Evolutionary conservation across 257 asterid genomes (phyloP), one percentile per base, ranked within the genome.

Genomic region (Ligustrum vulgare): DNA sequence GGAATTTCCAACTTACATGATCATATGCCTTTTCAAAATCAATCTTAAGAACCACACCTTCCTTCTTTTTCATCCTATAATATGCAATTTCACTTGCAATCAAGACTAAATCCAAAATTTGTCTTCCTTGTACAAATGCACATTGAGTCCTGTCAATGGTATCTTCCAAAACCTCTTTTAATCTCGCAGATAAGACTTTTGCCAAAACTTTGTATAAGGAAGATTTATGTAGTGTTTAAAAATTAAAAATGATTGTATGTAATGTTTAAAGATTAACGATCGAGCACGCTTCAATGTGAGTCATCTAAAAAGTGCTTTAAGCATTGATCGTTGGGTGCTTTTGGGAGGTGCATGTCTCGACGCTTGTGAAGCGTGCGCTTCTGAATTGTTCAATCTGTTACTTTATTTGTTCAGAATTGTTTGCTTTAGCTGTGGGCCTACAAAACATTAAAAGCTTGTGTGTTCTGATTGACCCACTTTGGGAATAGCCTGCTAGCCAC

Each of bases 181-280:
- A n/a, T n/a, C n/a, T n/a, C n/a, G n/a, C n/a, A n/a, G n/a, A n/a
- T n/a, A n/a, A n/a, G n/a, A n/a, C n/a, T n/a, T n/a, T n/a, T n/a
- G n/a, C n/a, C n/a, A n/a, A n/a, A n/a, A n/a, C n/a, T n/a, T n/a
- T n/a, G n/a, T n/a, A n/a, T n/a, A n/a, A n/a, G n/a, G n/a, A n/a
- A n/a, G n/a, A n/a, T n/a, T n/a, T n/a, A n/a, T n/a, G n/a, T n/a
- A n/a, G n/a, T n/a, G n/a, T n/a, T n/a, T n/a, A n/a, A n/a, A n/a
- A n/a, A n/a, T n/a, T n/a, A n/a, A n/a, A n/a, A n/a, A 63, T 47
- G 75, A 47, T 67, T 79, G 34, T 71, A 37, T 73, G 88, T 11
- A 54, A 8, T 54, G 63, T 54, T 51, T n/a, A 54, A n/a, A 54
- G n/a, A 54, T 6, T n/a, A 4, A 5, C 12, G 25, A 54, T 5